phyloP scores from a whole-genome alignment of 108 stramenopile genomes.

The Cyclotella cryptica region DNA sequence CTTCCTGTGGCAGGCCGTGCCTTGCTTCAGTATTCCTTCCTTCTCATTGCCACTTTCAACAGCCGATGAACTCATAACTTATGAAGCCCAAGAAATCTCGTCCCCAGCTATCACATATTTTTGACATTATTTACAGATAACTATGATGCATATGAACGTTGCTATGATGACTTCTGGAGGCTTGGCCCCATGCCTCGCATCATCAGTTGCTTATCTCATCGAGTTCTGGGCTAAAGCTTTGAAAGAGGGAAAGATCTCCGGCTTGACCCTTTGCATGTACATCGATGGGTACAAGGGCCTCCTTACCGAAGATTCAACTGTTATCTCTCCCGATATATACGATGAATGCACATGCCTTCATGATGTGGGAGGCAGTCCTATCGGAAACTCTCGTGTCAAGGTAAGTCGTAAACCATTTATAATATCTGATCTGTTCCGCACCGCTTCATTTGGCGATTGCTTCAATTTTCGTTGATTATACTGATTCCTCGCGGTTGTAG shows the following conservation, averaged over 20 bases:
- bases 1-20: too few relatives aligned
- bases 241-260: constrained; percentile 73
- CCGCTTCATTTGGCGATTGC: too few relatives aligned
- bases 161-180: constrained; percentile 93
- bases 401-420: constrained; percentile 37
- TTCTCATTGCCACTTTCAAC: too few relatives aligned
- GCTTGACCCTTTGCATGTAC: constrained; percentile 87
- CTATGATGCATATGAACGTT: constrained; percentile 72
- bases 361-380: constrained; percentile 85
- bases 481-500: constrained; percentile 32
- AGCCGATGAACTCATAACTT: too few relatives aligned
- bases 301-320: constrained; percentile 78
- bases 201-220: constrained; percentile 77
- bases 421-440: background rate
- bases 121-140: background rate
- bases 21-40: too few relatives aligned
- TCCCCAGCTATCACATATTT: too few relatives aligned
- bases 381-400: constrained; percentile 95
- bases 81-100: too few relatives aligned
- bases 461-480: background rate
- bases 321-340: constrained; percentile 71
- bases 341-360: constrained; percentile 67
- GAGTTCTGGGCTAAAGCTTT: constrained; percentile 79
- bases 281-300: constrained; percentile 89
- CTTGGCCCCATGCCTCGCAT: constrained; percentile 89